These are phyloP conservation scores for Ailanthus altissimus DNA, from an alignment of 345 rosid species.

Conservation along the genomic window DNA sequence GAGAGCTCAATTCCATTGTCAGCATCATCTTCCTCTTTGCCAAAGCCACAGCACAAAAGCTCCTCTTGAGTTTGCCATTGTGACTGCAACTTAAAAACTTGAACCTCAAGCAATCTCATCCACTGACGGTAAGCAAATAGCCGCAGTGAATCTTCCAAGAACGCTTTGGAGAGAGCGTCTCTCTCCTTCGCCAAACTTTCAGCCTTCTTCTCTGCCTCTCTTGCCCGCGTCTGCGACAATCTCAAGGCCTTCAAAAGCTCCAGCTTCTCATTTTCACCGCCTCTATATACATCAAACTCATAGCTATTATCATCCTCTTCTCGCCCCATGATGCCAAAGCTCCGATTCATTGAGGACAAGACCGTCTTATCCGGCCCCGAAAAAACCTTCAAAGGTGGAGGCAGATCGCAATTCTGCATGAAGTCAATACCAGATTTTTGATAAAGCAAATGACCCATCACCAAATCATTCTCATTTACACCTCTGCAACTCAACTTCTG, in stretches of 20 bases:
- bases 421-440: slow-evolving; percentile 25
- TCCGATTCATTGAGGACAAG: slow-evolving; percentile 25
- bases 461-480: slow-evolving; percentile 25
- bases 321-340: slow-evolving; percentile 1
- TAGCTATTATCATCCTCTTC: background rate
- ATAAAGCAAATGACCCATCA: slow-evolving; percentile 29
- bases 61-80: slow-evolving; percentile 12
- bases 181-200: slow-evolving; percentile 41
- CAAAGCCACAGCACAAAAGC: background rate
- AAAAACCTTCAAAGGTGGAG: slow-evolving; percentile 55
- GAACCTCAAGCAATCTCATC: slow-evolving; percentile 54
- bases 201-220: slow-evolving; percentile 63
- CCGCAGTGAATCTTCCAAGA: slow-evolving; percentile 43
- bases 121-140: slow-evolving; percentile 47
- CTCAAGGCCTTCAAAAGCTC: slow-evolving; percentile 64
- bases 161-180: slow-evolving; percentile 36
- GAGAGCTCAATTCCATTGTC: slow-evolving; percentile 16
- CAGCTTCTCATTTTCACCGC: slow-evolving; percentile 32
- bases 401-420: slow-evolving; percentile 61
- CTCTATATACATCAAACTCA: slow-evolving; percentile 2
- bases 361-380: slow-evolving; percentile 32
- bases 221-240: slow-evolving; percentile 63
- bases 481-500: slow-evolving; percentile 14
- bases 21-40: slow-evolving; percentile 3
- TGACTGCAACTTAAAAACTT: slow-evolving; percentile 35